Conservation (phyloP, 768 basidiomycete genomes). For the Omphalotus guepiniiformis region DNA sequence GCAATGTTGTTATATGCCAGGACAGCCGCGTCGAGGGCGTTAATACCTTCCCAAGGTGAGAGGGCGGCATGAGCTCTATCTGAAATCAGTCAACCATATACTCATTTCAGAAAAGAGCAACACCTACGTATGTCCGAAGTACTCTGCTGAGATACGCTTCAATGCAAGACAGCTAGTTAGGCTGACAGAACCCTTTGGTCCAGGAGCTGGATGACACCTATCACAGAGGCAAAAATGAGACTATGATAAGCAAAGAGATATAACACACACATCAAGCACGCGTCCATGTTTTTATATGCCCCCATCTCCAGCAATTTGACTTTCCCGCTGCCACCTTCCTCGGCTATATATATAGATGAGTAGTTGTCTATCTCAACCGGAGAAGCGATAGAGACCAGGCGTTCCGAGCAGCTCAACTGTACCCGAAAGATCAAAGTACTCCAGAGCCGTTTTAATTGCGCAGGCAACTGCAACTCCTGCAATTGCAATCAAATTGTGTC, state of each 20-base stretch:
- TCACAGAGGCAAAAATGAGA: not conserved
- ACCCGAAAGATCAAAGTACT: slow-evolving; percentile 58
- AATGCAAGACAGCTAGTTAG: slow-evolving; percentile 63
- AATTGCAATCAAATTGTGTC: slow-evolving; percentile 80
- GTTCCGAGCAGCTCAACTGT: slow-evolving; percentile 73
- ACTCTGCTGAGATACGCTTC: slow-evolving; percentile 57
- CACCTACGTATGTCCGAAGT: slow-evolving; percentile 63
- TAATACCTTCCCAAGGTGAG: slow-evolving; percentile 81
- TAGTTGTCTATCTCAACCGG: not conserved
- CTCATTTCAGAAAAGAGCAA: not conserved
- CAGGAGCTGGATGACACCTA: slow-evolving; percentile 82
- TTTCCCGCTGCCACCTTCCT: slow-evolving; percentile 78
- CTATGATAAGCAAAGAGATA: not conserved
- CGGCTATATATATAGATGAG: slow-evolving; percentile 44
- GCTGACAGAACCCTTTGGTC: slow-evolving; percentile 64
- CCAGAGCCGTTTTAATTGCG: slow-evolving; percentile 58
- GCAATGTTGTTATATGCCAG: slow-evolving; percentile 78
- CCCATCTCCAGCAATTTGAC: slow-evolving; percentile 61
- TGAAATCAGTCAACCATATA: not conserved
- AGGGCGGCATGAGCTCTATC: slow-evolving; percentile 69
- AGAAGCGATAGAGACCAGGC: slow-evolving; percentile 45
- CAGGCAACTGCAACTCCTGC: slow-evolving; percentile 67
- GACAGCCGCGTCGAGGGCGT: slow-evolving; percentile 82
- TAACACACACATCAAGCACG: slow-evolving; percentile 61
- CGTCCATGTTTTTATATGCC: slow-evolving; percentile 72